Conservation (phyloP, 1,284 basidiomycete species). For the Mycena sp. region DNA sequence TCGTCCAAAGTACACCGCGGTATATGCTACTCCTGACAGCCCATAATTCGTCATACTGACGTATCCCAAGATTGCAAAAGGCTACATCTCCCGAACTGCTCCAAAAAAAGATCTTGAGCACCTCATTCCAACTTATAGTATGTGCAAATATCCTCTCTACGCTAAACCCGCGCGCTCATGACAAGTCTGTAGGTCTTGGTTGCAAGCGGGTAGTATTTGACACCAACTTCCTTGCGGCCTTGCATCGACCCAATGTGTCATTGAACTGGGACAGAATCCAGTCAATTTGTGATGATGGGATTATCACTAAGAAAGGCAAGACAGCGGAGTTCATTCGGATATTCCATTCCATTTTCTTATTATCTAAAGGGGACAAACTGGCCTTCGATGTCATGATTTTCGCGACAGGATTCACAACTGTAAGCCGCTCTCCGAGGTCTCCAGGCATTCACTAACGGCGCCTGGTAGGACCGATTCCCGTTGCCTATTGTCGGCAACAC, state of each 20-base stretch:
- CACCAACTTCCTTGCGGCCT: conserved; percentile 44
- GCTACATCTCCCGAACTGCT: conserved; percentile 12
- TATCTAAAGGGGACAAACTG: conserved; percentile 4
- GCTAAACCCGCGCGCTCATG: background rate
- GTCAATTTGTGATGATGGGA: conserved; percentile 46
- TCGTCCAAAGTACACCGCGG: background rate
- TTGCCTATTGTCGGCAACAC: background rate
- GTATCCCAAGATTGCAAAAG: conserved; percentile 2
- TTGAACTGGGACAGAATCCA: conserved; percentile 49
- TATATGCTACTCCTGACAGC: background rate
- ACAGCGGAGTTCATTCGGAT: background rate
- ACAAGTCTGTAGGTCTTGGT: conserved; percentile 29
- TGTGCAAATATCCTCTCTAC: background rate
- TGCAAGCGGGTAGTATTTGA: conserved; percentile 52
- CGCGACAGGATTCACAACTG: conserved; percentile 50
- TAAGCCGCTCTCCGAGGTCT: conserved; percentile 28
- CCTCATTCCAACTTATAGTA: conserved; percentile 18
- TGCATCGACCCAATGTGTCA: conserved; percentile 51
- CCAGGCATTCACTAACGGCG: background rate
- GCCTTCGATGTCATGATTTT: conserved; percentile 34
- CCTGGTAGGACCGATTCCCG: conserved; percentile 10
- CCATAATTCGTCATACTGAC: background rate
- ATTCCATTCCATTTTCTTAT: background rate
- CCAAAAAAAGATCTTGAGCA: conserved; percentile 7
- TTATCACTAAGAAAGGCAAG: conserved; percentile 45